Conservation (phyloP, 345 rosid genomes). For the Brassica cretica region DNA sequence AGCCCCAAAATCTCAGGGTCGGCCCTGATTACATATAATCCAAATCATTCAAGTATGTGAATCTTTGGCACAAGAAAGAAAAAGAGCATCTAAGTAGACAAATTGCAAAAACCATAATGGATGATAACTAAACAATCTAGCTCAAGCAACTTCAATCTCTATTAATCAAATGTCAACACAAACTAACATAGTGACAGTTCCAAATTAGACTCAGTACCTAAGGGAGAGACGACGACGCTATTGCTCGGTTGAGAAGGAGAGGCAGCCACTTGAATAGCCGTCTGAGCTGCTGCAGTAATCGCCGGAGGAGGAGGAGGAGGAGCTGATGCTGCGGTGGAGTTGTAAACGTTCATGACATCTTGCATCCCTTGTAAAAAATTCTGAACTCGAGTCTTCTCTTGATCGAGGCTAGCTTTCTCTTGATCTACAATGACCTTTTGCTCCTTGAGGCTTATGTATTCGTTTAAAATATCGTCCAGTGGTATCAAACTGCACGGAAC, state of each 20-base stretch:
- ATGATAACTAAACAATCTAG: background rate
- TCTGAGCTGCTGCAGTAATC: background rate
- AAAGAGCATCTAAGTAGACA: background rate
- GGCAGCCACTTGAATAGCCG: background rate
- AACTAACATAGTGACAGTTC: background rate
- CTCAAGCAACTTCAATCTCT: background rate
- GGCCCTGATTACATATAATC: background rate
- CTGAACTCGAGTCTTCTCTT: slow-evolving; percentile 65
- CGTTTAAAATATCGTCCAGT: slow-evolving; percentile 70
- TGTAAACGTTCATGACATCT: slow-evolving; percentile 66
- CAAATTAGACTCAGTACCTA: slow-evolving; percentile 19
- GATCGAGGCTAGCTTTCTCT: slow-evolving; percentile 67
- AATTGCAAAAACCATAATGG: background rate
- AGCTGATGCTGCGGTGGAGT: slow-evolving; percentile 38
- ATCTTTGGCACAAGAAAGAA: background rate
- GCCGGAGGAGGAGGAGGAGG: slow-evolving; percentile 24
- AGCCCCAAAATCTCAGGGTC: no score
- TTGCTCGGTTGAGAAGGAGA: slow-evolving; percentile 17
- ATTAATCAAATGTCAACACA: background rate
- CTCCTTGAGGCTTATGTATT: slow-evolving; percentile 78
- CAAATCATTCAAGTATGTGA: background rate
- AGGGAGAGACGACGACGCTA: slow-evolving; percentile 15
- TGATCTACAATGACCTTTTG: slow-evolving; percentile 68
- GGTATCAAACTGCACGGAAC: slow-evolving; percentile 84
- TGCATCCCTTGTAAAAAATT: slow-evolving; percentile 75